phyloP scores from a whole-genome alignment of 306 rosid species.

The Bauhinia variegata region DNA sequence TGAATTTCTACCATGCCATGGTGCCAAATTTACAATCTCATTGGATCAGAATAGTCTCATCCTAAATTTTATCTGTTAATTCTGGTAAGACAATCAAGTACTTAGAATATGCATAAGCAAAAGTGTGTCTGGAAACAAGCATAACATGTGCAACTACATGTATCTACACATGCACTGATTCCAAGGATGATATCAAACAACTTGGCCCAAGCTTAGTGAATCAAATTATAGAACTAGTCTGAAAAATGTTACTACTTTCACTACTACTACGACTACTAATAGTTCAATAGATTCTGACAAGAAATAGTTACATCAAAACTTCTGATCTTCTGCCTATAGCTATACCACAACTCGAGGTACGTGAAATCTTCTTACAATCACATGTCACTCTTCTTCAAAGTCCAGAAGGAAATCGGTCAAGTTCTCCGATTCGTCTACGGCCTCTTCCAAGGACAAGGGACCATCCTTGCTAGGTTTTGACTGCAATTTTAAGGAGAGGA shows the following conservation, averaged over 20 bases:
- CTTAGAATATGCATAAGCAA: background rate
- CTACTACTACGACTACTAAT: too few species aligned
- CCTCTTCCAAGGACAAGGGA: slow-evolving; percentile 70
- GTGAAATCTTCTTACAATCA: slow-evolving; percentile 28
- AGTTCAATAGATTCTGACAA: slow-evolving; percentile 16
- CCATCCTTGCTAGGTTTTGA: slow-evolving; percentile 70
- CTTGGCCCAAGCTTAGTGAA: slow-evolving; percentile 12
- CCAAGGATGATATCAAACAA: background rate
- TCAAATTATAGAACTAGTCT: background rate
- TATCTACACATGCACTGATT: too few species aligned
- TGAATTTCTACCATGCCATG: background rate
- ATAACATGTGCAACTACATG: too few species aligned
- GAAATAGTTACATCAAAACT: slow-evolving; percentile 15
- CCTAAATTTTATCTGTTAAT: slow-evolving; percentile 18
- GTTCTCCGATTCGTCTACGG: slow-evolving; percentile 79
- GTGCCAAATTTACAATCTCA: slow-evolving; percentile 34
- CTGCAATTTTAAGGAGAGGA: slow-evolving; percentile 48
- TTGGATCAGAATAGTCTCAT: slow-evolving; percentile 20
- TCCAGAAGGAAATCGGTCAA: slow-evolving; percentile 91
- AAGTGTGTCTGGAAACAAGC: background rate
- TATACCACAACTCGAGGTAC: slow-evolving; percentile 1
- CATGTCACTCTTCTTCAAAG: slow-evolving; percentile 68
- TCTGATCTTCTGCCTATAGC: slow-evolving; percentile 1
- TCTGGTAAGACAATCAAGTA: slow-evolving; percentile 3
- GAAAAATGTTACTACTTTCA: too few species aligned